phyloP scores from a whole-genome alignment of 371 early-diverging fungal genomes.

The Mortierella sp. region DNA sequence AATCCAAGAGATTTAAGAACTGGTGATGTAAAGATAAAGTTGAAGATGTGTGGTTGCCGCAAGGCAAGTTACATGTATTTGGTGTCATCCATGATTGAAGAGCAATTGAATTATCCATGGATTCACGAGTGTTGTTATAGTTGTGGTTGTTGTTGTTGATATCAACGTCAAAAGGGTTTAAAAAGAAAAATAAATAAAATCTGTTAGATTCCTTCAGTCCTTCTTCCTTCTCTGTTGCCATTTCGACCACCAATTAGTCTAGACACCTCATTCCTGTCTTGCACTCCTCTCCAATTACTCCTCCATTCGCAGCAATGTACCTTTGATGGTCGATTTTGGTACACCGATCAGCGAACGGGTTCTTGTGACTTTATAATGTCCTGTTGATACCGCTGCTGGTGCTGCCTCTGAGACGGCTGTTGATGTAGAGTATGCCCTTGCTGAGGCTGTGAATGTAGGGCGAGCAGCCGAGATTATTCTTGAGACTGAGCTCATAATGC shows the following conservation, averaged over 20 bases:
- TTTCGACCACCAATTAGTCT: not conserved
- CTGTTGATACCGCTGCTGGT: conserved; percentile 49
- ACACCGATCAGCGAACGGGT: conserved; percentile 73
- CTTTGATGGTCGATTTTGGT: conserved; percentile 63
- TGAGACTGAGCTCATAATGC: conserved; percentile 43
- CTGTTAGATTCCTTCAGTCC: not conserved
- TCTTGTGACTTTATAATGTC: conserved; percentile 70
- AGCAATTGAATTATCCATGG: not conserved
- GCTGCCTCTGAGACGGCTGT: conserved; percentile 9
- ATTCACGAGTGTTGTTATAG: not conserved
- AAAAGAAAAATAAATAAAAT: conserved; percentile 3
- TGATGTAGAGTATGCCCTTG: conserved; percentile 32
- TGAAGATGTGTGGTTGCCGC: not conserved
- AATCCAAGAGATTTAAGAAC: conserved; percentile 71
- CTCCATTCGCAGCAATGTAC: conserved; percentile 14
- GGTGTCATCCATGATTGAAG: conserved; percentile 5
- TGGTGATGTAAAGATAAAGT: conserved; percentile 3
- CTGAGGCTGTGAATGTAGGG: conserved; percentile 27
- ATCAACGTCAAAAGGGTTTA: not conserved
- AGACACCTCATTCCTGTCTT: not conserved
- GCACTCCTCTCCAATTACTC: not conserved
- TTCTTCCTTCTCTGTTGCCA: not conserved
- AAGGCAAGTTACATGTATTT: too few species aligned
- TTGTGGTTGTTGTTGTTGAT: not conserved
- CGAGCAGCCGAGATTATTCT: conserved; percentile 36